Evolutionary conservation across 495 filamentous ascomycete genomes (phyloP).

Genomic region (Schizothecium vesticola): DNA sequence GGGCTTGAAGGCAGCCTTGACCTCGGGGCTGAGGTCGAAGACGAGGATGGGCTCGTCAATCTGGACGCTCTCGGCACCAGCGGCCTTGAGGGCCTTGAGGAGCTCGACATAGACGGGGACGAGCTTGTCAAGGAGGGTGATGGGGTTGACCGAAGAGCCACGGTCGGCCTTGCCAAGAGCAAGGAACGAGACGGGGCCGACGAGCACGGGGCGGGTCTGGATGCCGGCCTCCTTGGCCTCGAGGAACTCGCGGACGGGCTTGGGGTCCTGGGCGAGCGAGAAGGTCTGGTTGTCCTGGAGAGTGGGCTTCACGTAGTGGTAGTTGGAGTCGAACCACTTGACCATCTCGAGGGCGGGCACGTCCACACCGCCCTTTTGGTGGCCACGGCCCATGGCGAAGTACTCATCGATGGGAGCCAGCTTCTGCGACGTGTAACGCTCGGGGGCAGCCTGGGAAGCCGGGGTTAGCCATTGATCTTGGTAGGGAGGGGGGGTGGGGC

Average conservation of each 20-base stretch:
- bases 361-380: conserved; percentile 87
- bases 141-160: conserved; percentile 83
- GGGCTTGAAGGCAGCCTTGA: conserved; percentile 96
- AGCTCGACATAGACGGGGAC: conserved; percentile 90
- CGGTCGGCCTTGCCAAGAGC: conserved; percentile 95
- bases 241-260: conserved; percentile 87
- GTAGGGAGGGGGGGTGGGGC: neutral
- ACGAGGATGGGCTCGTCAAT: conserved; percentile 97
- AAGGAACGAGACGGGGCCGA: conserved; percentile 96
- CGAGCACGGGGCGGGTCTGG: conserved; percentile 83
- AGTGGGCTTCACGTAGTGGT: conserved; percentile 99
- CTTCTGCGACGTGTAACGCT: conserved; percentile 80
- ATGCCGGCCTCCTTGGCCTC: conserved; percentile 97
- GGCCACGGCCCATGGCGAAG: conserved; percentile 99
- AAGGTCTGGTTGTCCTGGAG: conserved; percentile 93
- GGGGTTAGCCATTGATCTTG: conserved; percentile 9
- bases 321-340: conserved; percentile 99
- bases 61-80: conserved; percentile 90
- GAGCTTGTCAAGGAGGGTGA: conserved; percentile 84
- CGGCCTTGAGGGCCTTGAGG: conserved; percentile 83
- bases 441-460: conserved; percentile 64
- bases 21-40: conserved; percentile 78
- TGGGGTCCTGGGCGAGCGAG: conserved; percentile 78
- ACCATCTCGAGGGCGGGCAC: conserved; percentile 97
- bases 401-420: conserved; percentile 88